Conservation (phyloP, 345 rosid species). For the Arabis alpina region DNA sequence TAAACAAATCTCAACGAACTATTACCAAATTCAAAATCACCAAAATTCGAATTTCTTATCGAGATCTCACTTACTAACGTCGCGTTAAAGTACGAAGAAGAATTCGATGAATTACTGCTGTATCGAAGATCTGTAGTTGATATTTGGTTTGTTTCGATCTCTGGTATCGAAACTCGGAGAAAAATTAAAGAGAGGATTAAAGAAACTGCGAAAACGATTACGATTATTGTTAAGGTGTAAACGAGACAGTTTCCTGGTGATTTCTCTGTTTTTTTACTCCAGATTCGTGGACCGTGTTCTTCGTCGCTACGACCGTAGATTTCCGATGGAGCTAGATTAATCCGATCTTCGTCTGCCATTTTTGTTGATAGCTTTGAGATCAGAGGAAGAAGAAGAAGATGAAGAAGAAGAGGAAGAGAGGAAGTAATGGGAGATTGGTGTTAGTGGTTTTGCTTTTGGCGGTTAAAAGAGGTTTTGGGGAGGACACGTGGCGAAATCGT, state of each 20-base stretch:
- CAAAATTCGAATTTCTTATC: constrained; percentile 56
- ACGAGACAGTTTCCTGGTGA: constrained; percentile 53
- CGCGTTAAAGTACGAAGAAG: constrained; percentile 49
- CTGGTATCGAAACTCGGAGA: constrained; percentile 48
- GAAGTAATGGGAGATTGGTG: constrained; percentile 13
- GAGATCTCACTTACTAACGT: constrained; percentile 47
- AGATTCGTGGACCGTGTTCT: constrained; percentile 17
- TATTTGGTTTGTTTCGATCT: constrained; percentile 31
- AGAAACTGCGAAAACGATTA: constrained; percentile 37
- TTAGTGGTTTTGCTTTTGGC: constrained; percentile 33
- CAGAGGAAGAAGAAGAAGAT: constrained; percentile 17
- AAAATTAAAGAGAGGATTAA: constrained; percentile 44
- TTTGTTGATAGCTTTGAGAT: background rate
- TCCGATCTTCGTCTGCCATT: constrained; percentile 45
- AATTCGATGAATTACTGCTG: constrained; percentile 25
- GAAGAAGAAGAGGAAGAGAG: constrained; percentile 18
- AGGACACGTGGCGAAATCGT: constrained; percentile 27
- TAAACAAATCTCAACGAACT: constrained; percentile 40
- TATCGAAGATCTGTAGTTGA: constrained; percentile 30
- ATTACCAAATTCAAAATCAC: constrained; percentile 46
- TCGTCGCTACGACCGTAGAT: constrained; percentile 49
- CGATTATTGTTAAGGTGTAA: constrained; percentile 46
- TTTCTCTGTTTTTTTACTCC: constrained; percentile 22
- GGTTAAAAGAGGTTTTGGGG: constrained; percentile 31
- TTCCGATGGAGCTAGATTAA: constrained; percentile 37